Evolutionary conservation across 441 rosid species (phyloP).

Genomic region (Arabidopsis hybrid): DNA sequence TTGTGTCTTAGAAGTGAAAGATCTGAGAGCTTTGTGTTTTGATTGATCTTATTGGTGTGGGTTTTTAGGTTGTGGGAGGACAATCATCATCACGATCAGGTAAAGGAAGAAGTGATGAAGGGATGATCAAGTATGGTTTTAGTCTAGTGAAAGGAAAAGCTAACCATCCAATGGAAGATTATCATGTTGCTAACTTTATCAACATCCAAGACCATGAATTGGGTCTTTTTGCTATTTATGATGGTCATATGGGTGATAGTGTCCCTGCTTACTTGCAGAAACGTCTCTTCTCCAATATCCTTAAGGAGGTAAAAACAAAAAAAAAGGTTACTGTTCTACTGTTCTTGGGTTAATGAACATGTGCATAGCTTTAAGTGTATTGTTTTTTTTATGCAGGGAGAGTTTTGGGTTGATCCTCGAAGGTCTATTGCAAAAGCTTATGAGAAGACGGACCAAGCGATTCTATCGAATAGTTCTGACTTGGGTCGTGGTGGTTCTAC

Average conservation of each 20-base stretch:
- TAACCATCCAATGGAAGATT: constrained; percentile 95
- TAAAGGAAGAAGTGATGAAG: constrained; percentile 74
- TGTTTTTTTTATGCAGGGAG: constrained; percentile 52
- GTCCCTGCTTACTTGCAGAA: constrained; percentile 88
- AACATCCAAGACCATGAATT: constrained; percentile 63
- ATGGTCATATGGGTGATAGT: constrained; percentile 85
- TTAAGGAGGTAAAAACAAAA: constrained; percentile 62
- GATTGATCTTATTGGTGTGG: neutral
- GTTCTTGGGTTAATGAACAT: no score
- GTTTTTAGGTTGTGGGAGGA: constrained; percentile 62
- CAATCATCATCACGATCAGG: constrained; percentile 76
- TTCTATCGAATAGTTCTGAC: constrained; percentile 74
- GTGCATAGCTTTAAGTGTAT: no score
- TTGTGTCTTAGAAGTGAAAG: neutral
- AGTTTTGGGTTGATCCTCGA: constrained; percentile 62
- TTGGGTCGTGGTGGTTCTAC: constrained; percentile 94
- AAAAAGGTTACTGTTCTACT: no score
- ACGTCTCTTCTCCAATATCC: constrained; percentile 76
- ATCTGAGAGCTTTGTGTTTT: neutral
- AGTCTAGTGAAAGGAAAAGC: constrained; percentile 90
- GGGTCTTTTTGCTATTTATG: constrained; percentile 90
- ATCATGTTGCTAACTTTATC: constrained; percentile 82
- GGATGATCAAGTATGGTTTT: constrained; percentile 76
- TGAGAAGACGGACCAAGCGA: constrained; percentile 87
- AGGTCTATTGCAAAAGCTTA: constrained; percentile 71